phyloP scores from a whole-genome alignment of 2,329 filamentous ascomycete genomes.

The Colletotrichum chrysophilum region DNA sequence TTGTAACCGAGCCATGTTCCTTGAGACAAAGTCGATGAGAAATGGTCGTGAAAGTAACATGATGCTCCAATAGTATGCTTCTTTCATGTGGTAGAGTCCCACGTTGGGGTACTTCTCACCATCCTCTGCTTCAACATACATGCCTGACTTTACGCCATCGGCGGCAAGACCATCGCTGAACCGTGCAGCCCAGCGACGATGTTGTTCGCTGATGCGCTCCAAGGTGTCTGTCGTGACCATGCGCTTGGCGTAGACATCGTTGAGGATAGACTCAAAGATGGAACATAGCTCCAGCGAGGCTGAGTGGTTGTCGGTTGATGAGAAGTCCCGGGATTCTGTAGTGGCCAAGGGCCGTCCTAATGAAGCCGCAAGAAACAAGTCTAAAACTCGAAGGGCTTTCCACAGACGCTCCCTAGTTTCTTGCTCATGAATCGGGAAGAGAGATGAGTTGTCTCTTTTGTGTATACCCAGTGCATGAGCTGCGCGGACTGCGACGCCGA shows the following conservation, averaged over 20 bases:
- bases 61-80: slow-evolving; percentile 42
- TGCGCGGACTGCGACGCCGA: slow-evolving; percentile 42
- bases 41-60: slow-evolving; percentile 42
- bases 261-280: slow-evolving; percentile 41
- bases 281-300: slow-evolving; percentile 35
- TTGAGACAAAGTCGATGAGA: slow-evolving; percentile 32
- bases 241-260: slow-evolving; percentile 37
- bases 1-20: slow-evolving; percentile 1
- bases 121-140: slow-evolving; percentile 16
- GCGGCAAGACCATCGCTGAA: slow-evolving; percentile 21
- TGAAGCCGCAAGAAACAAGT: slow-evolving; percentile 37
- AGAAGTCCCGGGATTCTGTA: slow-evolving; percentile 29
- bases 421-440: slow-evolving; percentile 30
- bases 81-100: slow-evolving; percentile 35
- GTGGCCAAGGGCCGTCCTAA: slow-evolving; percentile 37
- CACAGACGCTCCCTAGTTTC: slow-evolving; percentile 33
- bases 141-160: slow-evolving; percentile 21
- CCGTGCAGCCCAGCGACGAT: slow-evolving; percentile 28
- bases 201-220: slow-evolving; percentile 30
- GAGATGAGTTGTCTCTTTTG: slow-evolving; percentile 29
- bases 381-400: slow-evolving; percentile 36
- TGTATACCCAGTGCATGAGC: slow-evolving; percentile 38
- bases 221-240: slow-evolving; percentile 30
- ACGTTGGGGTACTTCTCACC: slow-evolving; percentile 28
- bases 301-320: slow-evolving; percentile 25